phyloP scores from a whole-genome alignment of 257 asterid species.

The Capsicum baccatum region DNA sequence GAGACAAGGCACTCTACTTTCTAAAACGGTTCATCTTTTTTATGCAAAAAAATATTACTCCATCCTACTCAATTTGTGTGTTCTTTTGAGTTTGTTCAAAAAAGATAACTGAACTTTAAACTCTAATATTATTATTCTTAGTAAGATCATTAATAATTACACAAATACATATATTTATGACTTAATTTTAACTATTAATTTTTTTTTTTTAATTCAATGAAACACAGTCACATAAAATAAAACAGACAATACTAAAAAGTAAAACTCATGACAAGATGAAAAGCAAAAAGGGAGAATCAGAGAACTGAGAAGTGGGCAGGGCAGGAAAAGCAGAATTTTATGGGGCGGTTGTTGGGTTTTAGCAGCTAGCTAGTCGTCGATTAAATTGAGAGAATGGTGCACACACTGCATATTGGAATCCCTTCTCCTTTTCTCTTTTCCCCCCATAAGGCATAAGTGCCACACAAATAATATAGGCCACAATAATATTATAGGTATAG shows the following conservation, averaged over 20 bases:
- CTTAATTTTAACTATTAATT: no score
- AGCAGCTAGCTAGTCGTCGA: neutral
- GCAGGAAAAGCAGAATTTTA: neutral
- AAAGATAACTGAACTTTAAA: neutral
- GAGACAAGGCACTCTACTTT: constrained; percentile 18
- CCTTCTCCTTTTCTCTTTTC: neutral
- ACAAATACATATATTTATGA: no score
- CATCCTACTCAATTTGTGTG: neutral
- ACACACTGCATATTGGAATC: constrained; percentile 2
- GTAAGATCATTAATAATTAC: no score
- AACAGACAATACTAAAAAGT: no score
- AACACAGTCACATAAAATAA: no score
- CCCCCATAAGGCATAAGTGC: neutral
- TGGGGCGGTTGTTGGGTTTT: constrained; percentile 19
- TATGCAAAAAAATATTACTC: neutral
- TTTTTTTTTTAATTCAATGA: no score
- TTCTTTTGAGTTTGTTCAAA: neutral
- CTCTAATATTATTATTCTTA: no score
- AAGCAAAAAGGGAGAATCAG: constrained; percentile 4
- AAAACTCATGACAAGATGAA: neutral
- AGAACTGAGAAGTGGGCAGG: neutral
- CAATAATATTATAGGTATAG: constrained; percentile 3
- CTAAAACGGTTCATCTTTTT: neutral
- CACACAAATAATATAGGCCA: neutral
- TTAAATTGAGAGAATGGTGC: constrained; percentile 5